Base-by-base conservation (phyloP, 306 rosid species). In the Cucurbita argyrosperma region DNA sequence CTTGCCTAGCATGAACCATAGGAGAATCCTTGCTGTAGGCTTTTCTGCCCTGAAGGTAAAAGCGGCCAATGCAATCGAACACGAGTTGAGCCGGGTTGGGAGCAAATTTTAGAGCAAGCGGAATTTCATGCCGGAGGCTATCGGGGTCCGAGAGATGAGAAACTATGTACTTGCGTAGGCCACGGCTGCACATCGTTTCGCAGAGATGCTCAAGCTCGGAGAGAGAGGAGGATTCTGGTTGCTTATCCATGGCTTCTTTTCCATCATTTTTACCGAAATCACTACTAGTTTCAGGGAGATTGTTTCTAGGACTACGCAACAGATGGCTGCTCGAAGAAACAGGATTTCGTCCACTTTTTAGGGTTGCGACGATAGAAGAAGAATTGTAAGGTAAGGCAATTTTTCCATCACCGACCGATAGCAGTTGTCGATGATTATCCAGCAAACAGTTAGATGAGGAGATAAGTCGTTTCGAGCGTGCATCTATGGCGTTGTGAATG, bases 11-110 rank as follows among this genome's bases (percentile, higher is more conserved):
- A 6, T 79, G 59, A 74, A 85, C 57, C 87, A 83, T 83, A 8
- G 81, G 83, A 7, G 87, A 85, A 71, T 81, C 72, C 11, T 45
- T 77, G 5, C 35, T 70, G 69, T 72, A 87, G 11, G 89, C 89
- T 68, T 72, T 87, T n/a, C 83, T 87, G 12, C 91, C 89, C 66
- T 87, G 89, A 12, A 87, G 80, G 51, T 55, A 87, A 78, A 87
- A 87, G 79, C 86, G 79, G 11, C 88, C 91, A 45, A 87, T 83
- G 81, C 87, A 82, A 9, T 84, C 91, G 19, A 87, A 81, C 16
- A 87, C 91, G 5, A 87, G 80, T 60, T 79, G 83, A 3, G 82
- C 63, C 8, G 88, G 87, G 4, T 73, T 80, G 38, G 83, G 87
- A 9, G 89, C 83, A 30, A 56, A 47, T 86, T 75, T 83, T 55